phyloP scores from a whole-genome alignment of 768 basidiomycete genomes.

The Xerocomellus amylosporus region DNA sequence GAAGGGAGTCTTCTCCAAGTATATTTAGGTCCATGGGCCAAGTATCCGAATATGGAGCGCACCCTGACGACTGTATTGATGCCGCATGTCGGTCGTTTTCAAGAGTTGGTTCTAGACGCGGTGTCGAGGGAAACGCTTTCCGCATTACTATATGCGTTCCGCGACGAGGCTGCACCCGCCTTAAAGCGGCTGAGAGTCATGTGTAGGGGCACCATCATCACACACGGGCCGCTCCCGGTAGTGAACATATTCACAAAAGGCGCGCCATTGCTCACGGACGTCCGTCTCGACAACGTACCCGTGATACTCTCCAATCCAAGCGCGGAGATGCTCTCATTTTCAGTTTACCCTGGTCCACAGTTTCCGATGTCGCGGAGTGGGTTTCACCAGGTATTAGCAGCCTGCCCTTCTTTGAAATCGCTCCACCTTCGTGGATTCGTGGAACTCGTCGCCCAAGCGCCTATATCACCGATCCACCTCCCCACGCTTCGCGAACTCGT shows the following conservation, averaged over 20 bases:
- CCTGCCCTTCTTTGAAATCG: constrained; percentile 20
- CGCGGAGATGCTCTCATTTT: constrained; percentile 30
- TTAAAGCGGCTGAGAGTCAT: constrained; percentile 27
- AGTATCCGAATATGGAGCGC: constrained; percentile 28
- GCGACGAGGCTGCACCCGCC: constrained; percentile 26
- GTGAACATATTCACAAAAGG: constrained; percentile 29
- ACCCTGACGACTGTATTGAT: constrained; percentile 24
- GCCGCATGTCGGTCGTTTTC: constrained; percentile 30
- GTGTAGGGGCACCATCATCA: constrained; percentile 30
- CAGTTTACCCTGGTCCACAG: constrained; percentile 33
- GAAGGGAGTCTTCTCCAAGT: constrained; percentile 30
- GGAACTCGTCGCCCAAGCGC: constrained; percentile 23
- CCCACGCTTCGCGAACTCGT: constrained; percentile 30
- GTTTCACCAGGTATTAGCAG: constrained; percentile 19
- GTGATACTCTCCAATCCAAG: constrained; percentile 22
- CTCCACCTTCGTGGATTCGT: constrained; percentile 33
- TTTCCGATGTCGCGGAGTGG: constrained; percentile 27
- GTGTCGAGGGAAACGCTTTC: constrained; percentile 31
- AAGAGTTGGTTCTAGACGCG: constrained; percentile 30
- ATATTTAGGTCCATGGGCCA: constrained; percentile 34
- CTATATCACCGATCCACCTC: constrained; percentile 21
- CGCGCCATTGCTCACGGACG: constrained; percentile 30
- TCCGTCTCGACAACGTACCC: constrained; percentile 34
- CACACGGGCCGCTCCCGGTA: constrained; percentile 27
- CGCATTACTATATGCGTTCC: constrained; percentile 22